Evolutionary conservation across 441 rosid genomes (phyloP).

Genomic region (Pelargonium cotyledonis): DNA sequence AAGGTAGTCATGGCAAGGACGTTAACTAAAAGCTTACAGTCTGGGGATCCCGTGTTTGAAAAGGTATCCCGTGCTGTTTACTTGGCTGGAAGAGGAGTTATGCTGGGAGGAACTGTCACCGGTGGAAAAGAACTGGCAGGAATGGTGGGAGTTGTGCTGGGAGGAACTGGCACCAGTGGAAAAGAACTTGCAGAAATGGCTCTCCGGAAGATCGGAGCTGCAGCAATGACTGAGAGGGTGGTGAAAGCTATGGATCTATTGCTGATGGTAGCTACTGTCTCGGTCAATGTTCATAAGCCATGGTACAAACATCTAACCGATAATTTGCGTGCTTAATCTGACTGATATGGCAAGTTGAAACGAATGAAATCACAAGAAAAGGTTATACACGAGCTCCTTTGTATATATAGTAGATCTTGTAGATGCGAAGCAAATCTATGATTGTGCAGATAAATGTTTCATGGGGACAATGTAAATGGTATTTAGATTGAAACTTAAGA

Average conservation of each 20-base stretch:
- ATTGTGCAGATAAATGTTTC: neutral
- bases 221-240: slow-evolving; percentile 44
- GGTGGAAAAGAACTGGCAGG: slow-evolving; percentile 51
- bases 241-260: slow-evolving; percentile 51
- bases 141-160: slow-evolving; percentile 49
- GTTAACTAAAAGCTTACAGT: slow-evolving; percentile 69
- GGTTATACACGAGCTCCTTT: neutral
- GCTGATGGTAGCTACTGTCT: slow-evolving; percentile 58
- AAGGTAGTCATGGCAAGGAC: slow-evolving; percentile 59
- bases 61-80: slow-evolving; percentile 69
- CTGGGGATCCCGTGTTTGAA: slow-evolving; percentile 72
- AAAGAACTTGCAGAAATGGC: slow-evolving; percentile 52
- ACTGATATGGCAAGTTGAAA: neutral
- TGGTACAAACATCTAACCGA: slow-evolving; percentile 52
- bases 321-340: neutral
- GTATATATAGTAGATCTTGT: neutral
- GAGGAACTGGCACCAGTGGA: slow-evolving; percentile 50
- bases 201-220: slow-evolving; percentile 61
- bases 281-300: slow-evolving; percentile 55
- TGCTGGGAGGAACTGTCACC: slow-evolving; percentile 54
- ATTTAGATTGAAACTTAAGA: too few species aligned
- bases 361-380: neutral
- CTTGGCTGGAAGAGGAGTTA: slow-evolving; percentile 58
- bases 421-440: neutral
- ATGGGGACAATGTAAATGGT: neutral